phyloP scores from a whole-genome alignment of 2,329 filamentous ascomycete genomes.

The Ophiocordyceps australis region DNA sequence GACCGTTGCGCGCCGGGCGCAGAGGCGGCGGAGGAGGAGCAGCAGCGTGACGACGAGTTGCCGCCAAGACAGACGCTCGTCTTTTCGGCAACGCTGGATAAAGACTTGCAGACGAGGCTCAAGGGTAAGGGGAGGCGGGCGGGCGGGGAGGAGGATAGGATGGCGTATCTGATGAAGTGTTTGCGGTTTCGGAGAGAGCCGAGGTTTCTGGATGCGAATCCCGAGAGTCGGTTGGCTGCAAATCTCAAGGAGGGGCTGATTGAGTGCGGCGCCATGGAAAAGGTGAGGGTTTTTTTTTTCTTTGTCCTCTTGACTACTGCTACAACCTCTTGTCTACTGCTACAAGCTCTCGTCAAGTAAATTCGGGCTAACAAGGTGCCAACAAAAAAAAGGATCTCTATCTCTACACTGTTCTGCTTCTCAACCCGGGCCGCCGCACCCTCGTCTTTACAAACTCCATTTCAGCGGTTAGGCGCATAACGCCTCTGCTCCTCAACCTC shows the following conservation, averaged over 20 bases:
- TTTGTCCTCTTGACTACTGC: background rate
- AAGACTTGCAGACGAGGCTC: constrained; percentile 78
- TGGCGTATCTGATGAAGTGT: constrained; percentile 84
- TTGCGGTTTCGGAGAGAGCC: constrained; percentile 76
- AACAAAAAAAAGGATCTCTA: constrained; percentile 95
- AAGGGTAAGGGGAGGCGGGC: constrained; percentile 47
- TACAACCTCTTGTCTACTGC: constrained; percentile 4
- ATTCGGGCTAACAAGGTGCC: too few species aligned
- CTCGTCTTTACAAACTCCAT: constrained; percentile 95
- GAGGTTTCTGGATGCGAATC: constrained; percentile 85
- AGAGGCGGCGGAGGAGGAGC: constrained; percentile 30
- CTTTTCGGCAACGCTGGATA: constrained; percentile 93
- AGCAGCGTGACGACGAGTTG: constrained; percentile 24
- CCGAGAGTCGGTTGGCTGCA: constrained; percentile 72
- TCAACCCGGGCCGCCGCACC: constrained; percentile 64
- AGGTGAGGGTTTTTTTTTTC: constrained; percentile 29
- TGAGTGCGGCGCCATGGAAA: constrained; percentile 85
- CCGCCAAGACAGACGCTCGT: constrained; percentile 67
- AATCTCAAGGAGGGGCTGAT: constrained; percentile 77
- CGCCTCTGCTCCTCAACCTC: constrained; percentile 69
- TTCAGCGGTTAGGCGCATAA: constrained; percentile 70
- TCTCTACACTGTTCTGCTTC: constrained; percentile 70
- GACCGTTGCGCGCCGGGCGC: constrained; percentile 55
- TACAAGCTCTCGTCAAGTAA: background rate
- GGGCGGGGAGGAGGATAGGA: constrained; percentile 53